Evolutionary conservation across 805 yeast genomes (phyloP), one percentile per base, ranked within the genome.

Genomic region (Candida dendrica): DNA sequence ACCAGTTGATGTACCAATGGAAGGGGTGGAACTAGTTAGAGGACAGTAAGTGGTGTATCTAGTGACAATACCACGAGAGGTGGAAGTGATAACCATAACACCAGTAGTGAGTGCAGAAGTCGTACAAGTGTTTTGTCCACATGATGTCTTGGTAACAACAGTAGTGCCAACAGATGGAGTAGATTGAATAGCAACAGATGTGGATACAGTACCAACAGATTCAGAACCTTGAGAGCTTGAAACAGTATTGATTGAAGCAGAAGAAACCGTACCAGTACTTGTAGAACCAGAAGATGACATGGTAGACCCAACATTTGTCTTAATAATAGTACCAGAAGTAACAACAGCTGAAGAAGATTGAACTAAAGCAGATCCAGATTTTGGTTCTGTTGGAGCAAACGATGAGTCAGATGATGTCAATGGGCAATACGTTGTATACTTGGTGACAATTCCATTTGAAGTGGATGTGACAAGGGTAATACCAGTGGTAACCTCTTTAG

Each of bases 341-440:
- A n/a, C n/a, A n/a, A n/a, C n/a, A n/a, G n/a, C n/a, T n/a, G n/a
- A n/a, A n/a, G n/a, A n/a, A n/a, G n/a, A n/a, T n/a, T n/a, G n/a
- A n/a, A n/a, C n/a, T n/a, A n/a, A n/a, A n/a, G n/a, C n/a, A n/a
- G n/a, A n/a, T n/a, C n/a, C n/a, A n/a, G n/a, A n/a, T n/a, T n/a
- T n/a, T n/a, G n/a, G n/a, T n/a, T n/a, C n/a, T n/a, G n/a, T n/a
- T n/a, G n/a, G n/a, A n/a, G n/a, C n/a, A n/a, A n/a, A n/a, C n/a
- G n/a, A n/a, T n/a, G n/a, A n/a, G n/a, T n/a, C n/a, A n/a, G 24
- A 6, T 22, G 14, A 48, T 34, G 59, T 51, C 30, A 58, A 43
- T 32, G 72, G 72, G 47, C 71, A 66, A 56, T 64, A 66, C 6
- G 72, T 66, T 14, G 71, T 65, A 59, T 63, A 73, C 16, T 54